Evolutionary conservation across 768 basidiomycete genomes (phyloP).

Genomic region (Lentinula sp.): DNA sequence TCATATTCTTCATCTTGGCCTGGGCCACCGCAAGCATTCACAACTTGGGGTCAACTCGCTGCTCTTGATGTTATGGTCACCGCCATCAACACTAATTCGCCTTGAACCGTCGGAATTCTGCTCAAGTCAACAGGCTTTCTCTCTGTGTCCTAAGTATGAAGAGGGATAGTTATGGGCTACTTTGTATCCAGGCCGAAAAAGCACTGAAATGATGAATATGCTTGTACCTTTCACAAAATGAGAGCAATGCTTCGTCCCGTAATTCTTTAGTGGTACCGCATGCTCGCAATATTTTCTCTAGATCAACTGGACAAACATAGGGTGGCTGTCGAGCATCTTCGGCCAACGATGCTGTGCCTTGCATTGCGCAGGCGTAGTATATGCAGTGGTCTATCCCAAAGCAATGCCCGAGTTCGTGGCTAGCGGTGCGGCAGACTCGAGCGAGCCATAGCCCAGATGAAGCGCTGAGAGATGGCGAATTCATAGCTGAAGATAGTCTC

Average conservation of each 20-base stretch:
- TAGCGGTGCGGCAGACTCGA: slow-evolving; percentile 27
- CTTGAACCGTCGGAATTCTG: background rate
- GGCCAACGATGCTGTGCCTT: slow-evolving; percentile 22
- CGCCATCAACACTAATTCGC: slow-evolving; percentile 1
- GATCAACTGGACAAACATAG: slow-evolving; percentile 27
- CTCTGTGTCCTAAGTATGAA: background rate
- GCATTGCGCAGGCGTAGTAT: slow-evolving; percentile 32
- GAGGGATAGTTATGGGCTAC: background rate
- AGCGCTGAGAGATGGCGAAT: slow-evolving; percentile 11
- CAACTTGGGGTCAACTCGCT: slow-evolving; percentile 44
- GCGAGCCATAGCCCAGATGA: slow-evolving; percentile 24
- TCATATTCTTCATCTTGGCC: slow-evolving; percentile 42
- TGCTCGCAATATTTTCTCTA: slow-evolving; percentile 22
- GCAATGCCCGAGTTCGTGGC: slow-evolving; percentile 36
- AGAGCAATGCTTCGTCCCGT: slow-evolving; percentile 19
- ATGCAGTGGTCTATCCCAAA: slow-evolving; percentile 32
- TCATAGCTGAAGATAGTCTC: slow-evolving; percentile 8
- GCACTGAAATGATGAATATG: slow-evolving; percentile 22
- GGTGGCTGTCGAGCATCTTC: slow-evolving; percentile 30
- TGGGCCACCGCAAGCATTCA: slow-evolving; percentile 38
- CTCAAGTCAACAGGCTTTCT: background rate
- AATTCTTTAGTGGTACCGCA: slow-evolving; percentile 15
- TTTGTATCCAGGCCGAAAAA: slow-evolving; percentile 20
- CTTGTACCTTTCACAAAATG: slow-evolving; percentile 19
- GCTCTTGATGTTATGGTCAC: slow-evolving; percentile 33